A percentile compares a stretch with the other conserved stretches of the same genome.
Conservation (phyloP, 192 early-diverging fungal genomes). For the Entrophospora sp. region DNA sequence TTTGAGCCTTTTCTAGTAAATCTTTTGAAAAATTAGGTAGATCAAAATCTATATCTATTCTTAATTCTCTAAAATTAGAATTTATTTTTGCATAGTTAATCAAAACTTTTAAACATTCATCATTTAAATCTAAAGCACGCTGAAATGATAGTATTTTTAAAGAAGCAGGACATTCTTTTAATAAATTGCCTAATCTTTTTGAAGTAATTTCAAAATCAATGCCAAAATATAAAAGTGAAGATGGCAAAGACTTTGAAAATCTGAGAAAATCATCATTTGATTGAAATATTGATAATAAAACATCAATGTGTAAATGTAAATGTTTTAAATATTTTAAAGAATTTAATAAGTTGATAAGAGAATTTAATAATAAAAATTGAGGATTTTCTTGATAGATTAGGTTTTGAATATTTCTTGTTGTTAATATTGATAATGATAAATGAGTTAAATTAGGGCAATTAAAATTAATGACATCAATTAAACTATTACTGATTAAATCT, state of each 20-base stretch:
- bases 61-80: not conserved
- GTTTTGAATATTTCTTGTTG: too few relatives aligned
- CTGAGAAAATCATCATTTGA: not conserved
- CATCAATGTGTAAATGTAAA: not conserved
- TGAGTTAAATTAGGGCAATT: not conserved
- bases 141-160: not conserved
- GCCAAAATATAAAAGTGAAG: not conserved
- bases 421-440: conserved; percentile 8
- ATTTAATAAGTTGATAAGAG: not conserved
- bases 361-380: too few relatives aligned
- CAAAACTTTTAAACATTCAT: not conserved
- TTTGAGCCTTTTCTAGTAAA: too few relatives aligned
- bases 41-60: not conserved
- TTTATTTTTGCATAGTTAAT: not conserved
- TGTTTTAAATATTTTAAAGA: not conserved
- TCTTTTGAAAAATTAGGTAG: too few relatives aligned
- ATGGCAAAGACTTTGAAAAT: not conserved
- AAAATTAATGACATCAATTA: not conserved
- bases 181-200: not conserved
- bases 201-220: not conserved
- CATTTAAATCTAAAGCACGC: not conserved
- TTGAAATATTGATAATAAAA: not conserved
- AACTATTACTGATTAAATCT: not conserved
- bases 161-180: not conserved
- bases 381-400: not conserved